Conservation (phyloP, 2,329 filamentous ascomycete species). For the Sordariomycetes sp. region DNA sequence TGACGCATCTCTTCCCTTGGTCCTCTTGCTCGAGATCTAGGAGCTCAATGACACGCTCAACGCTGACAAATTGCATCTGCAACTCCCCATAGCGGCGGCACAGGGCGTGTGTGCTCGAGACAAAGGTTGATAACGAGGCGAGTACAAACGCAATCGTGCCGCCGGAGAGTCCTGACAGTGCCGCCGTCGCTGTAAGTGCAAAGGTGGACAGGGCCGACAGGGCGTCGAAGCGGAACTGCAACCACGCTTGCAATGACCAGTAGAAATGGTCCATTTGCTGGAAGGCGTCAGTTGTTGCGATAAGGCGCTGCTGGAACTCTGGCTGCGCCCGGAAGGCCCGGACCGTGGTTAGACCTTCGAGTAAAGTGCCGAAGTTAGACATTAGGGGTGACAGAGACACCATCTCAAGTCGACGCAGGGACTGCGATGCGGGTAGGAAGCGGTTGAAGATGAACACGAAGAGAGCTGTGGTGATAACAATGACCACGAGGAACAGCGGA, state of each 20-base stretch:
- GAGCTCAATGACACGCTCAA: conserved; percentile 77
- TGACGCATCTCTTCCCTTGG: conserved; percentile 40
- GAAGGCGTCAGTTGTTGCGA: conserved; percentile 75
- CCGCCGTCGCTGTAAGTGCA: conserved; percentile 59
- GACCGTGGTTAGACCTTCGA: conserved; percentile 79
- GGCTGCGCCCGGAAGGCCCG: conserved; percentile 70
- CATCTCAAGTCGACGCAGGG: conserved; percentile 76
- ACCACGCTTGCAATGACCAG: conserved; percentile 79
- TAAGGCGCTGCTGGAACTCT: conserved; percentile 70
- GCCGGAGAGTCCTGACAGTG: conserved; percentile 64
- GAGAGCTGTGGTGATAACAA: conserved; percentile 51
- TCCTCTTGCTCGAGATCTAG: conserved; percentile 69
- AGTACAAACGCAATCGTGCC: conserved; percentile 79
- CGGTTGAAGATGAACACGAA: conserved; percentile 66
- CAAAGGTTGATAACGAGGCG: conserved; percentile 58
- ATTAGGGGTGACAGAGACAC: conserved; percentile 80
- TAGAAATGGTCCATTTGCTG: conserved; percentile 96
- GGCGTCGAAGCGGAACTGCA: conserved; percentile 67
- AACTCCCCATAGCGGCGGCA: conserved; percentile 75
- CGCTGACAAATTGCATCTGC: conserved; percentile 86
- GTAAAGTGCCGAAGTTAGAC: conserved; percentile 81
- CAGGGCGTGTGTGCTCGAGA: conserved; percentile 58
- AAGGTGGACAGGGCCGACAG: conserved; percentile 67
- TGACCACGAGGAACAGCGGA: conserved; percentile 64
- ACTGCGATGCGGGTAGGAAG: conserved; percentile 77